These are phyloP conservation scores for Plasmopara viticola DNA, from an alignment of 352 stramenopile genomes.

Conservation along the genomic window DNA sequence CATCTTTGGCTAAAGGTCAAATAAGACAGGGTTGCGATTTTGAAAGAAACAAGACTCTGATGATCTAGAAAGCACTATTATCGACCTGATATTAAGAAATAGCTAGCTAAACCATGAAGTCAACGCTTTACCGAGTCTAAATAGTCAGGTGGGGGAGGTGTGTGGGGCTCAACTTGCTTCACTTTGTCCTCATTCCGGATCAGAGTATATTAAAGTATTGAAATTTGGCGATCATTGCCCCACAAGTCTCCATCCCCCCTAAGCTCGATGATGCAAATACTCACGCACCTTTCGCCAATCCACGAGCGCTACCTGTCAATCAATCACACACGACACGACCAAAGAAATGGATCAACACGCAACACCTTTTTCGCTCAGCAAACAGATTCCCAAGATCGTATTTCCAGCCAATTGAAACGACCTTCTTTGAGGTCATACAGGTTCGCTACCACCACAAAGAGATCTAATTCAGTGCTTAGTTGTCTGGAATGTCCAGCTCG, in stretches of 20 bases:
- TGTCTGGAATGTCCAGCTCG: constrained; percentile 96
- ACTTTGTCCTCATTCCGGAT: constrained; percentile 57
- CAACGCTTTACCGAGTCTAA: too few species aligned
- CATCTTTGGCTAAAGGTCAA: constrained; percentile 55
- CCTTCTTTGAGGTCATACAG: constrained; percentile 5
- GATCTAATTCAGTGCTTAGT: constrained; percentile 54
- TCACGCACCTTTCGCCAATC: constrained; percentile 14
- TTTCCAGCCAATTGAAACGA: constrained; percentile 9
- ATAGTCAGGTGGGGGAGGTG: too few species aligned
- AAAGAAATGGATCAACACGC: constrained; percentile 9
- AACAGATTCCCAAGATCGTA: constrained; percentile 23
- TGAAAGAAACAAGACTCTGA: too few species aligned
- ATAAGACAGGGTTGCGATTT: too few species aligned
- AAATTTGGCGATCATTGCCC: constrained; percentile 53
- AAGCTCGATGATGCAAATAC: neutral
- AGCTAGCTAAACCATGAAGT: too few species aligned
- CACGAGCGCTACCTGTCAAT: neutral
- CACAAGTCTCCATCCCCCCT: neutral
- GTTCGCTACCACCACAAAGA: neutral
- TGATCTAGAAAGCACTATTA: too few species aligned
- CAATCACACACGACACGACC: neutral
- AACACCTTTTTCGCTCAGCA: constrained; percentile 22
- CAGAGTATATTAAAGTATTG: constrained; percentile 85
- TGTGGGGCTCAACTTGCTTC: constrained; percentile 6
- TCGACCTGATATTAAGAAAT: too few species aligned